These are phyloP conservation scores for Peronospora destructor DNA, from an alignment of 352 stramenopile genomes.

Conservation along the genomic window DNA sequence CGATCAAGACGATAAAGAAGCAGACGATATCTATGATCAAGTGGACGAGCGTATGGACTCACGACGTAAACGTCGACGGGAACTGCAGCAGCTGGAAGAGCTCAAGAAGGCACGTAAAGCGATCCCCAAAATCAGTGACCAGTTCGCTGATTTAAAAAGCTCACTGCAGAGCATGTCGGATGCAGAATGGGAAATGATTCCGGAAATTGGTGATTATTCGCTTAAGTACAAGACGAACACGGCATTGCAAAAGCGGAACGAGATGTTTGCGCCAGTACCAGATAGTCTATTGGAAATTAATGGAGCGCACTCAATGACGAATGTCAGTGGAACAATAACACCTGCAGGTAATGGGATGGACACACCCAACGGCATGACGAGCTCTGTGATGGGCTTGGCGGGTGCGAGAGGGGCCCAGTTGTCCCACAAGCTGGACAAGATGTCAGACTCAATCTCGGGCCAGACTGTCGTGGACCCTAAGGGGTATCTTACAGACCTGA, in stretches of 20 bases:
- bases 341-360: slow-evolving; percentile 35
- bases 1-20: slow-evolving; percentile 95
- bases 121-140: slow-evolving; percentile 91
- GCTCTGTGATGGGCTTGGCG: slow-evolving; percentile 82
- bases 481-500: slow-evolving; percentile 97
- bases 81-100: slow-evolving; percentile 78
- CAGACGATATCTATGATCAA: slow-evolving; percentile 92
- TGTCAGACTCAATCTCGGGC: slow-evolving; percentile 92
- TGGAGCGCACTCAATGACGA: slow-evolving; percentile 18
- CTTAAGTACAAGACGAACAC: slow-evolving; percentile 87
- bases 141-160: slow-evolving; percentile 97
- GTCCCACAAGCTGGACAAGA: slow-evolving; percentile 94
- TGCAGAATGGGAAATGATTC: slow-evolving; percentile 94
- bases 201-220: slow-evolving; percentile 95
- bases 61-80: slow-evolving; percentile 80
- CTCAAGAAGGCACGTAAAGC: slow-evolving; percentile 84
- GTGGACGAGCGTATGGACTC: slow-evolving; percentile 95
- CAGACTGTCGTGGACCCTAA: slow-evolving; percentile 97
- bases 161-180: slow-evolving; percentile 88
- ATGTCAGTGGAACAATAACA: slow-evolving; percentile 50
- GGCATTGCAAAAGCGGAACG: slow-evolving; percentile 88
- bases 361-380: slow-evolving; percentile 57
- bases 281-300: slow-evolving; percentile 87
- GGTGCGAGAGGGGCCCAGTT: slow-evolving; percentile 91
- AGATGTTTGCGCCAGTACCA: slow-evolving; percentile 93